Conservation (phyloP, 257 asterid species). For the Capsicum baccatum region DNA sequence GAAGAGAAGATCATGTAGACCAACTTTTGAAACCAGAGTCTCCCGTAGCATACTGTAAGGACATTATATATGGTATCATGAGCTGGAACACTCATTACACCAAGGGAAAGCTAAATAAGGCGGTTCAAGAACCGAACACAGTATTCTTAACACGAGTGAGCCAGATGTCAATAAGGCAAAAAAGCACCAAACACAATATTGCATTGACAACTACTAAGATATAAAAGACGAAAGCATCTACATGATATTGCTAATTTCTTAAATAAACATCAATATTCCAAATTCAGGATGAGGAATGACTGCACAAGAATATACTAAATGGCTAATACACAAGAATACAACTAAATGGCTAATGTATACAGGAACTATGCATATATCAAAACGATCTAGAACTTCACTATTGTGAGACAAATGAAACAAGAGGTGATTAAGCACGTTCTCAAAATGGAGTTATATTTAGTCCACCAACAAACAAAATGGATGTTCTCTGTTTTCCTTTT, state of each 20-base stretch:
- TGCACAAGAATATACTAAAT: neutral
- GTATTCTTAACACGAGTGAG: neutral
- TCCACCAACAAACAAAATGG: neutral
- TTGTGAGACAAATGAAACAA: neutral
- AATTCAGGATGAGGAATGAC: neutral
- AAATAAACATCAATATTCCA: conserved; percentile 1
- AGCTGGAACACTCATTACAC: neutral
- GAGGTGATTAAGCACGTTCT: conserved; percentile 23
- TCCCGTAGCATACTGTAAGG: neutral
- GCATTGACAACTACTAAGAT: neutral
- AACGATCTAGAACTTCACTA: neutral
- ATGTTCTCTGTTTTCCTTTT: neutral
- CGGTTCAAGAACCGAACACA: neutral
- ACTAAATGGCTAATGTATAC: neutral
- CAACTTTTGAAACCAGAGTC: neutral
- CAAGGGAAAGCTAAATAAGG: conserved; percentile 11
- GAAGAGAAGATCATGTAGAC: conserved; percentile 22
- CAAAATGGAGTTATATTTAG: conserved; percentile 8
- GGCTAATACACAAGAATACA: neutral
- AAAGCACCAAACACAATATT: neutral
- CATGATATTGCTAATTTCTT: neutral
- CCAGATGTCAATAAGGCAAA: neutral
- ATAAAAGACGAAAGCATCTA: neutral
- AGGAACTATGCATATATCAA: neutral
- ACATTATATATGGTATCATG: conserved; percentile 4